Percentiles rank a stretch among this genome's conserved stretches.
Evolutionary conservation across 1,139 yeast genomes (phyloP).

Genomic region (Kodamaea plutei): DNA sequence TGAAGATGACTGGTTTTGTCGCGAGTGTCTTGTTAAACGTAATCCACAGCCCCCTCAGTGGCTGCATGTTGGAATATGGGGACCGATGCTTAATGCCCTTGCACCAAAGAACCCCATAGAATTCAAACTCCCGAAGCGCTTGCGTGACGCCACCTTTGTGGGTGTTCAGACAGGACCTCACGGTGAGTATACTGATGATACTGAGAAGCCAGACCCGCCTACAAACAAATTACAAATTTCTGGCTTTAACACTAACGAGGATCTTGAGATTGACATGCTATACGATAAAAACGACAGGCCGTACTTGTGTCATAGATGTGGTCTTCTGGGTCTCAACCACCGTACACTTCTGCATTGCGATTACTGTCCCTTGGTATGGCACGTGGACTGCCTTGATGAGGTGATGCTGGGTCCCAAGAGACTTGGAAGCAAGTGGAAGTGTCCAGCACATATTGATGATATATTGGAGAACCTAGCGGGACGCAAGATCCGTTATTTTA

Average conservation of each 20-base stretch:
- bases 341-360: conserved; percentile 70
- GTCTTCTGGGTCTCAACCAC: conserved; percentile 57
- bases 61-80: conserved; percentile 53
- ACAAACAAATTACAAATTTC: conserved; percentile 37
- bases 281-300: conserved; percentile 65
- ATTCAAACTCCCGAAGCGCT: conserved; percentile 62
- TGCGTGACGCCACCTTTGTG: conserved; percentile 66
- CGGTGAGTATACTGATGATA: conserved; percentile 69
- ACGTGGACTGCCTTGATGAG: conserved; percentile 78
- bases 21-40: conserved; percentile 50
- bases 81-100: conserved; percentile 56
- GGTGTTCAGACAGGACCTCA: conserved; percentile 63
- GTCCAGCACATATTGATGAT: conserved; percentile 81
- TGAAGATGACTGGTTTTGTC: conserved; percentile 88
- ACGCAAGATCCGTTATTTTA: conserved; percentile 40
- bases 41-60: conserved; percentile 29
- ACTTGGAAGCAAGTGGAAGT: conserved; percentile 83
- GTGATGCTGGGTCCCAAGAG: conserved; percentile 76
- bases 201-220: conserved; percentile 49
- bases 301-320: conserved; percentile 72
- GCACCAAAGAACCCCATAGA: conserved; percentile 66
- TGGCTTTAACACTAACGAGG: conserved; percentile 38
- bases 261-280: conserved; percentile 50
- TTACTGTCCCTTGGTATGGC: conserved; percentile 86
- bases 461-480: conserved; percentile 30